Conservation (phyloP, 192 early-diverging fungal genomes). For the Coemansia sp. region DNA sequence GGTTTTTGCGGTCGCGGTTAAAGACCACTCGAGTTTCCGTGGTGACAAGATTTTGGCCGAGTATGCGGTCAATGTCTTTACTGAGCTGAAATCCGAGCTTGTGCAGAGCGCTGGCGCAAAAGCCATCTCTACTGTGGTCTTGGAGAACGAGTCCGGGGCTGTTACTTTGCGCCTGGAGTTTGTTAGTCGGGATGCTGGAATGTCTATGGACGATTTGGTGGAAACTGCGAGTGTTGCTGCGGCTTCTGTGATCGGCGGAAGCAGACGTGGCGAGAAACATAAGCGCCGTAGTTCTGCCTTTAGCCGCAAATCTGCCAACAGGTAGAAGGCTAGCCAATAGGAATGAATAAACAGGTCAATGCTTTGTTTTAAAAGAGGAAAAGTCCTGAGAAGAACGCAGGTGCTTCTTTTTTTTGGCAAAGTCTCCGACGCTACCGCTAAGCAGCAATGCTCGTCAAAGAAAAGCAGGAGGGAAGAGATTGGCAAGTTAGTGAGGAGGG, state of each 20-base stretch:
- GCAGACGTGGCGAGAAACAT: constrained; percentile 24
- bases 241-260: constrained; percentile 9
- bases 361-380: too few relatives aligned
- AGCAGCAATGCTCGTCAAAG: too few relatives aligned
- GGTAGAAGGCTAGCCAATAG: too few relatives aligned
- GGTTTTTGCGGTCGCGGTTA: constrained; percentile 19
- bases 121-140: not conserved
- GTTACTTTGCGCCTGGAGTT: constrained; percentile 24
- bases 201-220: constrained; percentile 1
- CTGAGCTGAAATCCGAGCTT: constrained; percentile 32
- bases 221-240: constrained; percentile 35
- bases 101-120: constrained; percentile 15
- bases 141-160: constrained; percentile 15
- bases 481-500: too few relatives aligned
- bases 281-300: constrained; percentile 36
- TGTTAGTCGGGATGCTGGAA: constrained; percentile 5
- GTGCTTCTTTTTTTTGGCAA: too few relatives aligned
- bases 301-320: constrained; percentile 49
- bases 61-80: constrained; percentile 27
- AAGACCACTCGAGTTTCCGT: constrained; percentile 52
- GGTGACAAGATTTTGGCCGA: constrained; percentile 42
- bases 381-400: too few relatives aligned
- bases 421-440: too few relatives aligned
- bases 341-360: too few relatives aligned
- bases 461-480: too few relatives aligned